Evolutionary conservation across 1,284 basidiomycete genomes (phyloP).

Genomic region (Pseudozyma sp.): DNA sequence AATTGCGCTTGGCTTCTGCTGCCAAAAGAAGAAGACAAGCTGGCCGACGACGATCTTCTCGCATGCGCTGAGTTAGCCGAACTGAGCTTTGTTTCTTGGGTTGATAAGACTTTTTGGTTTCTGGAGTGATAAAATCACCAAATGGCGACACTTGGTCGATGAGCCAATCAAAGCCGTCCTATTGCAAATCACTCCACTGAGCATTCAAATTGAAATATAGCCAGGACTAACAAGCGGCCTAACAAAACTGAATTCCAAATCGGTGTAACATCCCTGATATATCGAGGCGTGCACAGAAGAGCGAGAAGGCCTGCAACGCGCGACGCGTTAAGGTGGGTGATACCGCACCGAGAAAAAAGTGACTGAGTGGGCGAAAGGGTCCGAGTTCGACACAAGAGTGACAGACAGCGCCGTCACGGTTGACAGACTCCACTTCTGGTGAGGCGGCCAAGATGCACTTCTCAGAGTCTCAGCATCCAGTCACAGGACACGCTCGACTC

Average conservation of each 20-base stretch:
- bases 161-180: conserved; percentile 36
- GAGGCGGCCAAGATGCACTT: not conserved
- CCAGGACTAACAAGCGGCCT: not conserved
- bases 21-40: too few relatives aligned
- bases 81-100: conserved; percentile 8
- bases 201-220: not conserved
- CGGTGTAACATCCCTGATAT: conserved; percentile 11
- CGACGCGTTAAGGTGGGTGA: conserved; percentile 24
- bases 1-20: too few relatives aligned
- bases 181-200: conserved; percentile 19
- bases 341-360: not conserved
- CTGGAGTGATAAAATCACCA: not conserved
- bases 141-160: not conserved
- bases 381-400: not conserved
- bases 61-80: conserved; percentile 1
- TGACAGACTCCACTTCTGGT: not conserved
- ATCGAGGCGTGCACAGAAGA: conserved; percentile 6
- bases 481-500: too few relatives aligned
- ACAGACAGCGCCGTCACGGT: too few relatives aligned
- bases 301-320: conserved; percentile 6
- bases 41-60: not conserved
- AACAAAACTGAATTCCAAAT: not conserved
- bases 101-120: conserved; percentile 5
- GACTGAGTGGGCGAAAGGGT: not conserved
- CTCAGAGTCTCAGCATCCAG: not conserved